Evolutionary conservation across 352 stramenopile species (phyloP).

Genomic region (Salisapilia sapeloensis): DNA sequence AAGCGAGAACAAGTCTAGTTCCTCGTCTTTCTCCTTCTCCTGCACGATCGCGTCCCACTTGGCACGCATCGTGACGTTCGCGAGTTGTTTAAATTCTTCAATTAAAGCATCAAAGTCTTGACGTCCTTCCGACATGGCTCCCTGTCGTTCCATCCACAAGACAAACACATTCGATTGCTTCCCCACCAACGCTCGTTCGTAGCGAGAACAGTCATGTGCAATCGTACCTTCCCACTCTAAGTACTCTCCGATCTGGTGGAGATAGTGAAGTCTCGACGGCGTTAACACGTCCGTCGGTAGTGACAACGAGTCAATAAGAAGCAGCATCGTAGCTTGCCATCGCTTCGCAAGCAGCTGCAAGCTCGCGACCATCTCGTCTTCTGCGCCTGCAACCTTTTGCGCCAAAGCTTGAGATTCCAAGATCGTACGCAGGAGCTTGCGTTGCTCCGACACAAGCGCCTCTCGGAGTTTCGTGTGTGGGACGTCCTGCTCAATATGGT

Average conservation of each 20-base stretch:
- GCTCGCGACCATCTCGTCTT: not conserved
- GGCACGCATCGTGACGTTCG: conserved; percentile 9
- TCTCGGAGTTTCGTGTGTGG: conserved; percentile 31
- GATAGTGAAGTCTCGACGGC: conserved; percentile 30
- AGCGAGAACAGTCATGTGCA: conserved; percentile 60
- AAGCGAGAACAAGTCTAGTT: conserved; percentile 27
- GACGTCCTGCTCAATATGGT: conserved; percentile 76
- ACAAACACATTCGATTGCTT: conserved; percentile 58
- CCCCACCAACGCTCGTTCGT: conserved; percentile 36
- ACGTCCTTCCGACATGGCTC: conserved; percentile 1
- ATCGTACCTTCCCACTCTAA: conserved; percentile 78
- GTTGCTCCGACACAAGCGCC: conserved; percentile 40
- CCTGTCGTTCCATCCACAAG: conserved; percentile 39
- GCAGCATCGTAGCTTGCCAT: conserved; percentile 65
- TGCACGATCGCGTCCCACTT: conserved; percentile 31
- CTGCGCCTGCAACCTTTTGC: conserved; percentile 7
- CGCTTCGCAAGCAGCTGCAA: conserved; percentile 57
- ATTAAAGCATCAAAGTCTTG: conserved; percentile 15
- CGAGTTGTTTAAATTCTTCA: conserved; percentile 23
- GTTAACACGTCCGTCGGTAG: conserved; percentile 41
- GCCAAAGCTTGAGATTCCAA: conserved; percentile 41
- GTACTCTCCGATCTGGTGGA: conserved; percentile 55
- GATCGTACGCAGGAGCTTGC: conserved; percentile 33
- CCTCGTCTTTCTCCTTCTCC: conserved; percentile 9
- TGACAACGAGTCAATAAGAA: conserved; percentile 59